Conservation (phyloP, 148 eudicot species). For the Spergularia marina region DNA sequence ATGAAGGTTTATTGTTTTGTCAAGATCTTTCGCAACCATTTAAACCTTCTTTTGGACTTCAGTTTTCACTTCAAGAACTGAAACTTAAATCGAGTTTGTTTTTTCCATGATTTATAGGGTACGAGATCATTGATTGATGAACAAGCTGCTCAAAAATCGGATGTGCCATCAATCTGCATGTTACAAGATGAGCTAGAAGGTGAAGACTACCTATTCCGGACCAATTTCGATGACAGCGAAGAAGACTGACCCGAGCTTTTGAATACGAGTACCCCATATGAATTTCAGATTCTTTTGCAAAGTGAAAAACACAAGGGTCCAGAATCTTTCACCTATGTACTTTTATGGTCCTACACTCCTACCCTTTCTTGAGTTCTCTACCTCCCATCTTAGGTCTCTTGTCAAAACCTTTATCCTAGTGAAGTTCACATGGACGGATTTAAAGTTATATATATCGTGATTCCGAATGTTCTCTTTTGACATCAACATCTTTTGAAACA, state of each 20-base stretch:
- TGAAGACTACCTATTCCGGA: conserved; percentile 77
- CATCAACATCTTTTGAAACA: too few species aligned
- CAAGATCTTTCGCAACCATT: neutral
- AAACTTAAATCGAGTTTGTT: neutral
- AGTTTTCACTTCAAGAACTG: neutral
- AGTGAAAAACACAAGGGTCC: neutral
- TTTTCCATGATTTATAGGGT: conserved; percentile 45
- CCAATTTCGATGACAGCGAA: conserved; percentile 52
- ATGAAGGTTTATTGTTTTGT: neutral
- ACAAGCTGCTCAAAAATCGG: conserved; percentile 25
- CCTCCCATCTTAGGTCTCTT: too few species aligned
- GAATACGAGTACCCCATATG: neutral
- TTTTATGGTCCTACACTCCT: neutral
- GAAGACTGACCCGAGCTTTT: conserved; percentile 15
- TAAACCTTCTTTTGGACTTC: neutral
- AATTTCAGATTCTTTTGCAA: neutral
- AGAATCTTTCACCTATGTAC: neutral
- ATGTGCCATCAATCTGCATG: conserved; percentile 42
- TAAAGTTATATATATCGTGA: too few species aligned
- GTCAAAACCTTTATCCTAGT: too few species aligned
- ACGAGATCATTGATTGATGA: conserved; percentile 36
- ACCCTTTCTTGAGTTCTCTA: too few species aligned
- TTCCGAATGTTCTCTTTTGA: too few species aligned
- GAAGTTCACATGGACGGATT: too few species aligned
- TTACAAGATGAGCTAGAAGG: conserved; percentile 80